Conservation (phyloP, 1,284 basidiomycete genomes). For the Xerocomus nothofagi region DNA sequence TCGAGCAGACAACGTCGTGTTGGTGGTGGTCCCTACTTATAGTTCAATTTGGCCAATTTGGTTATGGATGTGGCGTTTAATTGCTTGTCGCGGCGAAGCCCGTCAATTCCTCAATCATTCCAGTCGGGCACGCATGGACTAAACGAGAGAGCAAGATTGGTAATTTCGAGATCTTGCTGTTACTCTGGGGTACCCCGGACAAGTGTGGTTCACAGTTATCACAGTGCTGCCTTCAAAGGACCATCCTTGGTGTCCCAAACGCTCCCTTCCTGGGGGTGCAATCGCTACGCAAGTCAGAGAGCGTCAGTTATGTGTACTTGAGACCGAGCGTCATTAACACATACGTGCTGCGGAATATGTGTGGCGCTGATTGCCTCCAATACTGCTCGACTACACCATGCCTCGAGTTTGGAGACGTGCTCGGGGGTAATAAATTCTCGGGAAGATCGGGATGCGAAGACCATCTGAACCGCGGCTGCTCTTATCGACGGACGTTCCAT, state of each 20-base stretch:
- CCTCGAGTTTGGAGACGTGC: slow-evolving; percentile 62
- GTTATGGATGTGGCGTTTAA: slow-evolving; percentile 30
- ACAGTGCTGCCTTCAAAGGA: slow-evolving; percentile 13
- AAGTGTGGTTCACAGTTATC: slow-evolving; percentile 10
- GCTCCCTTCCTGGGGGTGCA: slow-evolving; percentile 41
- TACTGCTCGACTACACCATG: slow-evolving; percentile 59
- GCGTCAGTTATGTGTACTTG: slow-evolving; percentile 3
- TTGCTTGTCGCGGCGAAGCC: slow-evolving; percentile 7
- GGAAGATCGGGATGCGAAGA: slow-evolving; percentile 79
- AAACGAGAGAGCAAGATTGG: background rate
- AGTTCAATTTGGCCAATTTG: slow-evolving; percentile 17
- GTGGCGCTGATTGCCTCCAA: slow-evolving; percentile 47
- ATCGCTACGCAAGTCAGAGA: slow-evolving; percentile 24
- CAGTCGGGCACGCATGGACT: background rate
- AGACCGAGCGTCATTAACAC: slow-evolving; percentile 16
- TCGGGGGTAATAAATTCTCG: slow-evolving; percentile 76
- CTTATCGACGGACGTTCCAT: slow-evolving; percentile 50
- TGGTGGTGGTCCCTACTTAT: background rate
- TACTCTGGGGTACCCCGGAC: slow-evolving; percentile 1
- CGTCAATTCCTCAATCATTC: background rate
- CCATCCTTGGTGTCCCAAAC: slow-evolving; percentile 36
- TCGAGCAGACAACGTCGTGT: background rate
- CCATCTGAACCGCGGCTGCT: slow-evolving; percentile 79
- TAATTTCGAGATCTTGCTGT: slow-evolving; percentile 3
- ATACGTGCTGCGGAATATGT: slow-evolving; percentile 44